Base-by-base conservation (phyloP, 257 asterid genomes). In the Datura wrightii region DNA sequence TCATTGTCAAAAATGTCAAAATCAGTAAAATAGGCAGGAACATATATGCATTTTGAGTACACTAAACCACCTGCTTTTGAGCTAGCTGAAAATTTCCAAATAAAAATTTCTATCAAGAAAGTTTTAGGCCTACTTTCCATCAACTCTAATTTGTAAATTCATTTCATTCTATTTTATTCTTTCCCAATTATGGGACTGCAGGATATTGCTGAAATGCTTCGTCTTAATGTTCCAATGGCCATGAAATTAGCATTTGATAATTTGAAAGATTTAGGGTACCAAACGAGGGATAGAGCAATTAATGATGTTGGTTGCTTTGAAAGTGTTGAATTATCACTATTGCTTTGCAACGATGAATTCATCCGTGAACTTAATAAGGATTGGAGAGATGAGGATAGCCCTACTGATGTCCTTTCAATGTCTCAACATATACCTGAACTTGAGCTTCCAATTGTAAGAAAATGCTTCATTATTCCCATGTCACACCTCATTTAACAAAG, bases 341-440 rank as follows among this genome's bases (percentile, higher is more conserved):
- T 97, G 83, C 96, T 97, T 83, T 97, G 99, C 92, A 94, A 97
- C 53, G 97, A 97, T 55, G 95, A 89, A 54, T 97, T 94, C 89
- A 95, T 97, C 89, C 86, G 87, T 80, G 87, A 94, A 79, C 97
- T 97, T 80, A 97, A 97, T 85, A 97, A 94, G 83, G 98, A 97
- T 14, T 97, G 99, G 99, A 92, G 98, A 87, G 98, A 90, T 83
- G 98, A 95, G 89, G 97, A 97, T 87, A 94, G 87, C 11, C 92
- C 98, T 59, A 97, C 99, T 44, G 99, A 97, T 92, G 99, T 97
- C 76, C 95, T 97, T 84, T 97, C 99, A 80, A 92, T 97, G 98
- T 97, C 99, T 84, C 98, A 95, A 84, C 98, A 97, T 85, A 91
- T 93, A 79, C 98, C 99, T 54, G 94, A 93, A 84, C 93, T 97